Percentiles rank a stretch among this genome's conserved stretches.
Evolutionary conservation across 768 basidiomycete species (phyloP).

Genomic region (Lactifluus rugatus): DNA sequence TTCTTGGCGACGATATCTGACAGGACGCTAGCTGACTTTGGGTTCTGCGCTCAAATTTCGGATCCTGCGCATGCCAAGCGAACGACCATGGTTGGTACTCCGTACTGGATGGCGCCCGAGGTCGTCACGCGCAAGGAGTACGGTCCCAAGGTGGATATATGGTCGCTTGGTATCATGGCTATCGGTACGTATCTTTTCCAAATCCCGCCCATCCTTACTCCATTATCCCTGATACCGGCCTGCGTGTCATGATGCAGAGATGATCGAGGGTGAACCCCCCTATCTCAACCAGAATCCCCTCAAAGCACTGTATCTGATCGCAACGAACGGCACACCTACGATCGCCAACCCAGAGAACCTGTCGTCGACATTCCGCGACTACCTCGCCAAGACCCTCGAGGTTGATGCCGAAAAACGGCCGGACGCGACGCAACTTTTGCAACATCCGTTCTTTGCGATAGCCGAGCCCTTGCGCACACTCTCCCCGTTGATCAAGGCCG

Average conservation of each 20-base stretch:
- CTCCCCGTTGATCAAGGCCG: slow-evolving; percentile 86
- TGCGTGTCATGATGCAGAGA: slow-evolving; percentile 43
- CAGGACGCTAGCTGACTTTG: slow-evolving; percentile 71
- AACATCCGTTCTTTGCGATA: slow-evolving; percentile 85
- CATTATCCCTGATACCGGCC: not conserved
- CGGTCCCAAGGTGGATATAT: slow-evolving; percentile 97
- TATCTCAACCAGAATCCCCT: slow-evolving; percentile 95
- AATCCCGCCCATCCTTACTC: slow-evolving; percentile 10
- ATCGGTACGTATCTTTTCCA: slow-evolving; percentile 47
- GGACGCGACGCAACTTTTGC: slow-evolving; percentile 66
- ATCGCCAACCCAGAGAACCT: slow-evolving; percentile 84
- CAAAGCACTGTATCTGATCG: slow-evolving; percentile 95
- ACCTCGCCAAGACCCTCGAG: slow-evolving; percentile 78
- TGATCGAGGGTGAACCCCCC: slow-evolving; percentile 97
- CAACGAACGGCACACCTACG: slow-evolving; percentile 94
- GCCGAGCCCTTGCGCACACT: slow-evolving; percentile 82
- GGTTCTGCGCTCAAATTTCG: slow-evolving; percentile 96
- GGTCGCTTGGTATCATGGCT: slow-evolving; percentile 94
- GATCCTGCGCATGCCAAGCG: slow-evolving; percentile 77
- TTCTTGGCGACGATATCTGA: not conserved
- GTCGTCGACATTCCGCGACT: slow-evolving; percentile 77
- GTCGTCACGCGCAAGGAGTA: slow-evolving; percentile 97
- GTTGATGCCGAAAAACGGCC: slow-evolving; percentile 95
- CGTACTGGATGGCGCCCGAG: slow-evolving; percentile 99
- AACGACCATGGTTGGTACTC: slow-evolving; percentile 97